phyloP scores from a whole-genome alignment of 2,329 filamentous ascomycete genomes.

The Diaporthe nobilis region DNA sequence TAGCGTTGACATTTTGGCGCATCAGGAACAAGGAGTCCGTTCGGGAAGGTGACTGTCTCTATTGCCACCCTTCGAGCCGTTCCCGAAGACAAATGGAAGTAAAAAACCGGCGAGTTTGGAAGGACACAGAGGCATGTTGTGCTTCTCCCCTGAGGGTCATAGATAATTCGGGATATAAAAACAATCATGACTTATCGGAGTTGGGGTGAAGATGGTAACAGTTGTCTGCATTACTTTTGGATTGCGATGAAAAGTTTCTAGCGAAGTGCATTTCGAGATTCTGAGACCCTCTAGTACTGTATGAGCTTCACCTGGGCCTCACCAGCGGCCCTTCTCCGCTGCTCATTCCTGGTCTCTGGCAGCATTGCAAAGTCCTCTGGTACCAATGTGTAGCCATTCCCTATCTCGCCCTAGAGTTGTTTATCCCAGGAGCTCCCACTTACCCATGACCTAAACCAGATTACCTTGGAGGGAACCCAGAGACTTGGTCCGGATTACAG shows the following conservation, averaged over 20 bases:
- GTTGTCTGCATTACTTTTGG: background rate
- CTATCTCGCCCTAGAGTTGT: background rate
- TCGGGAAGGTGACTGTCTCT: too few species aligned
- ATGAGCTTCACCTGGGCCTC: background rate
- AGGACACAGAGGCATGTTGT: background rate
- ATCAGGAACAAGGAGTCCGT: background rate
- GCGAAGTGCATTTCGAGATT: background rate
- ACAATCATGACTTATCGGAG: background rate
- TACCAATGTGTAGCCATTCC: background rate
- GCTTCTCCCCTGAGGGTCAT: background rate
- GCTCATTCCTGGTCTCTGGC: background rate
- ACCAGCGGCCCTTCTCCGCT: background rate
- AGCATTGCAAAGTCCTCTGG: background rate
- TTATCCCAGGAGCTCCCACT: background rate
- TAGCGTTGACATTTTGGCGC: constrained; percentile 60
- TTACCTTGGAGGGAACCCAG: constrained; percentile 6
- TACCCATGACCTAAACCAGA: too few species aligned
- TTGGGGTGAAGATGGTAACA: background rate
- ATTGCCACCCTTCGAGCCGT: background rate
- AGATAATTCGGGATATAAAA: background rate
- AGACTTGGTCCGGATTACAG: background rate
- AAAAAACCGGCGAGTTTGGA: background rate
- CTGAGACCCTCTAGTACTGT: too few species aligned
- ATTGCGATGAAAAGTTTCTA: background rate
- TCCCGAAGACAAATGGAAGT: background rate